phyloP scores from a whole-genome alignment of 2,329 filamentous ascomycete genomes.

The Cladophialophora carrionii region DNA sequence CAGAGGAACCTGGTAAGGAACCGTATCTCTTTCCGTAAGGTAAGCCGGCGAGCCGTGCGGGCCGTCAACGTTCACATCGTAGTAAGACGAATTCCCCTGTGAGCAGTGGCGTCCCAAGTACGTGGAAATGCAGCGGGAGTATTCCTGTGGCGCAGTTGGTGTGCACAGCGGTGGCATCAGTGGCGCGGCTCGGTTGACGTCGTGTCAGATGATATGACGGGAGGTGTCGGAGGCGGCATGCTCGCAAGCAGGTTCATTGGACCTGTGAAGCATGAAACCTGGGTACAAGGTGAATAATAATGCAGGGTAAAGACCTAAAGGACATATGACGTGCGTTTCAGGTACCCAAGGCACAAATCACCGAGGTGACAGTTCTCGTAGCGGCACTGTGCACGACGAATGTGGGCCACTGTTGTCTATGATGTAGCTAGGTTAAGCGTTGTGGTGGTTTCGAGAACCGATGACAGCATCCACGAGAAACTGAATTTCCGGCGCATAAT shows the following conservation, averaged over 20 bases:
- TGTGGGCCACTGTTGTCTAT: neutral
- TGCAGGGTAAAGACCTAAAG: neutral
- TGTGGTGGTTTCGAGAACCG: neutral
- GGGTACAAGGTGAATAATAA: too few species aligned
- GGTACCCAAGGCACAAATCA: neutral
- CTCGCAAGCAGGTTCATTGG: neutral
- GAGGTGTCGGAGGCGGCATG: neutral
- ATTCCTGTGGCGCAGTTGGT: neutral
- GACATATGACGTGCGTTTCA: constrained; percentile 4
- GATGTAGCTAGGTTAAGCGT: neutral
- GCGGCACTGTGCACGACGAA: neutral
- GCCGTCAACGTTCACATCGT: constrained; percentile 8
- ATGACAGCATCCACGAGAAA: neutral
- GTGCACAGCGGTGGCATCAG: neutral
- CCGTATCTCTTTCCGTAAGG: constrained; percentile 1
- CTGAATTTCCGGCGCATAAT: neutral
- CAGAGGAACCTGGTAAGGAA: neutral
- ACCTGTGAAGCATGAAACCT: neutral
- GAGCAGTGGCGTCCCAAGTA: neutral
- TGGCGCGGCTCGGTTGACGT: constrained; percentile 17
- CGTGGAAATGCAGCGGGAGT: constrained; percentile 4
- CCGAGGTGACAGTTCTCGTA: neutral
- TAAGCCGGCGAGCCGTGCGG: constrained; percentile 12
- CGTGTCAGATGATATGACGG: constrained; percentile 16
- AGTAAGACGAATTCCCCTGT: constrained; percentile 14